These are phyloP conservation scores for Lentinula aciculospora DNA, from an alignment of 768 basidiomycete genomes.

Conservation along the genomic window DNA sequence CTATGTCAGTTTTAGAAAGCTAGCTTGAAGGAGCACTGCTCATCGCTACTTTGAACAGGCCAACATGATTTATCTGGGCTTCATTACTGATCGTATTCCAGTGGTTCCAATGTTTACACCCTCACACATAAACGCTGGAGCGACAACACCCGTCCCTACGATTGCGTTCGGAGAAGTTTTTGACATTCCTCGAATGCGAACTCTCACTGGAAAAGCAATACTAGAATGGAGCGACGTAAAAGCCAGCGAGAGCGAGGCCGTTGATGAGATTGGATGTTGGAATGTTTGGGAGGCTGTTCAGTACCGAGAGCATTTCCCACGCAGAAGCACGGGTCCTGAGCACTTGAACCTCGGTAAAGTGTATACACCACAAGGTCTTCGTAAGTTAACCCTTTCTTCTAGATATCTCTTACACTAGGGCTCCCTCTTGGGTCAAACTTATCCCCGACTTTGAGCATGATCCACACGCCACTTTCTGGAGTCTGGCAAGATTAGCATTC, in stretches of 20 bases:
- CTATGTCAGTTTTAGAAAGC: constrained; percentile 33
- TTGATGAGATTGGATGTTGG: constrained; percentile 55
- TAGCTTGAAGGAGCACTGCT: not conserved
- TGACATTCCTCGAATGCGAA: constrained; percentile 47
- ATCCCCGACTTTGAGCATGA: constrained; percentile 41
- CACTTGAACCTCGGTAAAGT: constrained; percentile 36
- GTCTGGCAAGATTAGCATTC: constrained; percentile 39
- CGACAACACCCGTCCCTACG: constrained; percentile 27
- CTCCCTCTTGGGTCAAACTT: constrained; percentile 43
- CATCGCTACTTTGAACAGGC: constrained; percentile 13
- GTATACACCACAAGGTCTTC: not conserved
- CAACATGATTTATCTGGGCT: constrained; percentile 55
- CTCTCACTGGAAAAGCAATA: constrained; percentile 37
- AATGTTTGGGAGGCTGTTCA: constrained; percentile 45
- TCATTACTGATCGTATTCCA: constrained; percentile 55
- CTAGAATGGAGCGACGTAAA: constrained; percentile 66
- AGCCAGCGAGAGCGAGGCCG: constrained; percentile 27
- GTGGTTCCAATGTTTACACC: constrained; percentile 55
- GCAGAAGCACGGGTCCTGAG: constrained; percentile 28
- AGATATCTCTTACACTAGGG: constrained; percentile 51
- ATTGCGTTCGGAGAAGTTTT: constrained; percentile 58
- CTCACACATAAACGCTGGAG: constrained; percentile 42
- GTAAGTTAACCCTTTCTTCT: not conserved
- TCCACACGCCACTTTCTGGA: constrained; percentile 38
- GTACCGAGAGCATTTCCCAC: constrained; percentile 29